Evolutionary conservation across 148 eudicot genomes (phyloP).

Genomic region (Euryodendron excelsum): DNA sequence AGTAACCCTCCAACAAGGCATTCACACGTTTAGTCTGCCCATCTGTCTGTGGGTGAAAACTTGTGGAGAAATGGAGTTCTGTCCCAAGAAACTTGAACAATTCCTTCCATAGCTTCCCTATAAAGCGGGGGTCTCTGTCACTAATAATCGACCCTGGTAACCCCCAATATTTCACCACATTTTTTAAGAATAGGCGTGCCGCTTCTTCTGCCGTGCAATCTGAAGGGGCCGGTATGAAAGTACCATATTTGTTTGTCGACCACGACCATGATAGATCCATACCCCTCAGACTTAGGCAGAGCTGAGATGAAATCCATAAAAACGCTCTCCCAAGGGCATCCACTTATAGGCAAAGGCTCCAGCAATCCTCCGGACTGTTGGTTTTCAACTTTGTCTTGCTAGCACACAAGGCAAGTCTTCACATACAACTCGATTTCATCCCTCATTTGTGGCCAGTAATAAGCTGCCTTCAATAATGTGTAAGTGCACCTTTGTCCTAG

Average conservation of each 20-base stretch:
- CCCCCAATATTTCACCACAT: background rate
- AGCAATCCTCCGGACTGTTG: background rate
- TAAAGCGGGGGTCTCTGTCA: conserved; percentile 1
- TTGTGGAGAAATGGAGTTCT: background rate
- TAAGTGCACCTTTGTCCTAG: background rate
- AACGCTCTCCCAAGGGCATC: background rate
- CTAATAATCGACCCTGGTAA: background rate
- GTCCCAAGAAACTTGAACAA: background rate
- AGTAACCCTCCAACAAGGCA: background rate
- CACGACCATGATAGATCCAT: background rate
- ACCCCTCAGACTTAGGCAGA: conserved; percentile 3
- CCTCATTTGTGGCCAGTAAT: background rate
- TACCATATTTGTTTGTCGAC: background rate
- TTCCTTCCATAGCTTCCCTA: conserved; percentile 2
- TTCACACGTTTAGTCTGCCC: background rate
- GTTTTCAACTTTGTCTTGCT: background rate
- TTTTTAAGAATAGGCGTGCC: background rate
- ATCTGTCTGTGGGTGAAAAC: background rate
- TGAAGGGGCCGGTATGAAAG: background rate
- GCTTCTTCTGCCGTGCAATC: background rate
- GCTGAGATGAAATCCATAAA: conserved; percentile 10
- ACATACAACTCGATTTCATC: background rate
- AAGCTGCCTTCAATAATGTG: background rate
- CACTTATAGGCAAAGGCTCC: background rate
- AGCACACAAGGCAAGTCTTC: conserved; percentile 4